These are phyloP conservation scores for Cucumis cinereus DNA, from an alignment of 306 rosid genomes.

Conservation along the genomic window DNA sequence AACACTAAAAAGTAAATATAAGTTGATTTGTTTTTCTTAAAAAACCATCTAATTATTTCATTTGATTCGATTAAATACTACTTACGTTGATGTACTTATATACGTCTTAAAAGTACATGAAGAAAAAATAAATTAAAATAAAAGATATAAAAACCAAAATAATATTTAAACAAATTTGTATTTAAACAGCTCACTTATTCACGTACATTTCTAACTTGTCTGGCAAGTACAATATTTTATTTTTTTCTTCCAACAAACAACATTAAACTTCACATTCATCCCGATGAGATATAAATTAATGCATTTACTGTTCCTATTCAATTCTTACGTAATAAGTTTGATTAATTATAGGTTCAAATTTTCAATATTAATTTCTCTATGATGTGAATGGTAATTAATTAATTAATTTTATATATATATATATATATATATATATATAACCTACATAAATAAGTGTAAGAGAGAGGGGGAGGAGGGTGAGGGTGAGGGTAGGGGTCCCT, in stretches of 20 bases:
- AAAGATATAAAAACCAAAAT: background rate
- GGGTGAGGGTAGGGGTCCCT: background rate
- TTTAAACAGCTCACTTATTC: constrained; percentile 28
- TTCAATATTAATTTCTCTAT: background rate
- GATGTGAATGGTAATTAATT: background rate
- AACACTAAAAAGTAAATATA: background rate
- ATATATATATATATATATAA: background rate
- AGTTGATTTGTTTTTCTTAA: too few species aligned
- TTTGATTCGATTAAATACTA: too few species aligned
- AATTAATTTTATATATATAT: too few species aligned
- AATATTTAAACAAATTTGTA: background rate
- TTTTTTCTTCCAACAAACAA: background rate
- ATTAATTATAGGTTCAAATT: background rate
- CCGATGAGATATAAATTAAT: background rate
- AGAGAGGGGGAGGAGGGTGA: background rate
- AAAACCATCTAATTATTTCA: too few species aligned
- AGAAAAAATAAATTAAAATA: background rate
- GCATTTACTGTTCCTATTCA: background rate
- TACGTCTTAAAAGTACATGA: too few species aligned
- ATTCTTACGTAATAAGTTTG: background rate
- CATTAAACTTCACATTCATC: constrained; percentile 1
- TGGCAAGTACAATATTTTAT: background rate
- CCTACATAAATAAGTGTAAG: background rate
- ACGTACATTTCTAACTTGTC: constrained; percentile 25
- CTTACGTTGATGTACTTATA: too few species aligned